phyloP scores from a whole-genome alignment of 192 early-diverging fungal genomes.

The Glomus cerebriforme region DNA sequence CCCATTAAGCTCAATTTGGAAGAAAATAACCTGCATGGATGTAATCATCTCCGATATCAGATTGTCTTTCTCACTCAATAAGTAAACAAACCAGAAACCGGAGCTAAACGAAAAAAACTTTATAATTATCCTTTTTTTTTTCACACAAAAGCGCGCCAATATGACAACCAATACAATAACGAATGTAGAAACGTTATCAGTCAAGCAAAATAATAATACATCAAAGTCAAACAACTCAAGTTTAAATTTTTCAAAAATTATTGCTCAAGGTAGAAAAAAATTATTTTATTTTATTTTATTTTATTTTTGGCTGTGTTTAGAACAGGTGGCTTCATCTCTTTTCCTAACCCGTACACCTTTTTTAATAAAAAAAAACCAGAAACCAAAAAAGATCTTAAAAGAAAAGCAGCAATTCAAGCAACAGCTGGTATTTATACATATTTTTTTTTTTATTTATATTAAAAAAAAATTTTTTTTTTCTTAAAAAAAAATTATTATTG shows the following conservation, averaged over 20 bases:
- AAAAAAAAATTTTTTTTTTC: neutral
- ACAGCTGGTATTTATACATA: constrained; percentile 22
- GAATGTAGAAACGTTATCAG: neutral
- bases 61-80: constrained; percentile 4
- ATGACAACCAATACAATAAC: constrained; percentile 16
- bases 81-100: constrained; percentile 13
- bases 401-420: constrained; percentile 21
- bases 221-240: neutral
- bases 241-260: constrained; percentile 1
- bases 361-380: neutral
- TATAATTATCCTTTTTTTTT: constrained; percentile 2
- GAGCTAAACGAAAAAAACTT: constrained; percentile 8
- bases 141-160: neutral
- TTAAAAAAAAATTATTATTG: neutral
- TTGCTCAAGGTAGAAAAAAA: neutral
- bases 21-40: neutral
- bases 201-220: neutral
- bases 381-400: constrained; percentile 17
- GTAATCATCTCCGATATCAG: neutral
- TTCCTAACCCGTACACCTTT: neutral
- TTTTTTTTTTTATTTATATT: neutral
- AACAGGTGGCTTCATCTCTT: constrained; percentile 20
- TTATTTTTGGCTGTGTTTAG: constrained; percentile 2
- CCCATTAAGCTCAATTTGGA: neutral
- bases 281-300: constrained; percentile 3